phyloP scores from a whole-genome alignment of 2,329 filamentous ascomycete species.

The Trichoderma endophyticum region DNA sequence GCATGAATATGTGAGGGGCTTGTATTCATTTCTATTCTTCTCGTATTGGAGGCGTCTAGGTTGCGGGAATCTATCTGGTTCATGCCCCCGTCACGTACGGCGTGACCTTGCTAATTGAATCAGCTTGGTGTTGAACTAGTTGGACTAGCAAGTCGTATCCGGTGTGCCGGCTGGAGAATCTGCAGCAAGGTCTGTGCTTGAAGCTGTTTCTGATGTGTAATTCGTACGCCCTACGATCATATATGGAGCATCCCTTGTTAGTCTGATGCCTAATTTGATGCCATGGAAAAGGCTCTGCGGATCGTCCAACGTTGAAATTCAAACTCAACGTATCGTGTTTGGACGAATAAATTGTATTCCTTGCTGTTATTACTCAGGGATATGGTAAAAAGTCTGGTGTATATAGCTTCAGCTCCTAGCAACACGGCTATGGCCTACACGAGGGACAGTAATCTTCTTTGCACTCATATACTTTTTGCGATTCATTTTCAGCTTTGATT shows the following conservation, averaged over 20 bases:
- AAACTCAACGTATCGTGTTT: not conserved
- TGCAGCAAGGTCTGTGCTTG: not conserved
- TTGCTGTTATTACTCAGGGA: not conserved
- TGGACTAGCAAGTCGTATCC: not conserved
- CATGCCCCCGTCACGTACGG: not conserved
- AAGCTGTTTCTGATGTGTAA: not conserved
- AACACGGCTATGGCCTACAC: not conserved
- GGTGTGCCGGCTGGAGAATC: not conserved
- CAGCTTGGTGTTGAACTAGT: not conserved
- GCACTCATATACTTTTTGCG: not conserved
- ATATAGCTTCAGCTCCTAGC: not conserved
- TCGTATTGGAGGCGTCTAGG: not conserved
- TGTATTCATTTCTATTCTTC: conserved; percentile 13
- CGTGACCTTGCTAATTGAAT: not conserved
- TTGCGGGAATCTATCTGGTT: not conserved
- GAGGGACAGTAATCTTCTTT: not conserved
- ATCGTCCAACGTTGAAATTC: not conserved
- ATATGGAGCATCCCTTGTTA: not conserved
- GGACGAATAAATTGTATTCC: not conserved
- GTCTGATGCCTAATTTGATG: not conserved
- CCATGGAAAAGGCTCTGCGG: not conserved
- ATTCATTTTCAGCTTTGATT: not conserved
- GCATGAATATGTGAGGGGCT: not conserved
- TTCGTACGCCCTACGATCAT: not conserved
- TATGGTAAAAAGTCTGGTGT: not conserved